Conservation (phyloP, 2,329 filamentous ascomycete genomes). For the Calonectria leucothoes region DNA sequence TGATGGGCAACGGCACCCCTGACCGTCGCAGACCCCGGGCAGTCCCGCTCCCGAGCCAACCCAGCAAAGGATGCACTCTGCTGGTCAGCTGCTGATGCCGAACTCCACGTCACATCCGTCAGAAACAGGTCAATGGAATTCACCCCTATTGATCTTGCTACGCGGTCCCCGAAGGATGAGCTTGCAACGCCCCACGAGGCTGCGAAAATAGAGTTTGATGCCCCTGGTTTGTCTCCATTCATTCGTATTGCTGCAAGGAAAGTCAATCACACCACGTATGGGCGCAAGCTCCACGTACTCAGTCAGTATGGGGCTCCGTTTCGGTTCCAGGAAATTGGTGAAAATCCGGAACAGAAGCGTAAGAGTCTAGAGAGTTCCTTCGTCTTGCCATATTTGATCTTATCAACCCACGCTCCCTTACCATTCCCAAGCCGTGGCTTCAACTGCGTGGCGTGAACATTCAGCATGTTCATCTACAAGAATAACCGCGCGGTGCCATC, state of each 20-base stretch:
- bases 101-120: background rate
- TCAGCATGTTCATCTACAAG: conserved; percentile 33
- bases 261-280: background rate
- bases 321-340: background rate
- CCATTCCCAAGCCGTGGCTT: background rate
- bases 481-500: conserved; percentile 40
- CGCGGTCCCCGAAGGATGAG: too few relatives aligned
- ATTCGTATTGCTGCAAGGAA: too few relatives aligned
- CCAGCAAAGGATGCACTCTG: too few relatives aligned
- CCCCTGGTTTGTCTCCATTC: background rate
- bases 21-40: background rate
- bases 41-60: background rate
- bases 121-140: background rate
- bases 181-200: too few relatives aligned
- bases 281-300: background rate
- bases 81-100: background rate
- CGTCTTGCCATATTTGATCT: background rate
- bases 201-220: background rate
- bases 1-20: too few relatives aligned
- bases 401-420: background rate
- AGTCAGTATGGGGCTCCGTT: background rate
- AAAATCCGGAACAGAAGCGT: background rate
- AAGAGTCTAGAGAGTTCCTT: too few relatives aligned
- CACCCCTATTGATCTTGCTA: background rate
- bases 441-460: background rate